Base-by-base conservation (phyloP, 2,329 filamentous ascomycete species). In the Clonostachys sp. region DNA sequence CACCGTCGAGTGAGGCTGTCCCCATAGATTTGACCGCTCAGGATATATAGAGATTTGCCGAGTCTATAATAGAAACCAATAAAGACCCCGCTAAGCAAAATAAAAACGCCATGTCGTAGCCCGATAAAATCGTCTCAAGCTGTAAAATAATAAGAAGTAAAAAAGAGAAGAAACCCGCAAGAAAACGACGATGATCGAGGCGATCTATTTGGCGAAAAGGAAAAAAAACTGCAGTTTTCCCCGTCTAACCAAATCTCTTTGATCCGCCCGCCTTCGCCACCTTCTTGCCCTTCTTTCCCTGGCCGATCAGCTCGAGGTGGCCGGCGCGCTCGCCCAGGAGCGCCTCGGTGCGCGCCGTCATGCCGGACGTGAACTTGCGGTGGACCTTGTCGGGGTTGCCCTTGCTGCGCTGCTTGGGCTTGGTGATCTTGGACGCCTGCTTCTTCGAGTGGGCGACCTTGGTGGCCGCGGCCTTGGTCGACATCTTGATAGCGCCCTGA, bases 291-390 rank as follows among this genome's bases (percentile, higher is more conserved):
- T 75, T 80, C 62, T 78, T 77, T 10, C 74, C 73, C 63, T 77
- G 73, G 34, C 77, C 79, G 51, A 83, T 79, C 52, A 83, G 59
- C 67, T 83, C 80, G 20, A 83, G 62, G 50, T 83, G 80, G 0
- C 80, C 78, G 6, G 77, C 80, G 9, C 79, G 67, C 67, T 82
- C 77, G 50, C 78, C 78, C 39, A 83, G 70, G 58, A 83, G 66
- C 51, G 71, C 68, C 68, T 83, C 80, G 34, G 80, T 83, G 66
- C 72, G 70, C 49, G 67, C 68, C 41, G 69, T 71, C 58, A 83
- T 68, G 42, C 78, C 78, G 5, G 75, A 71, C 12, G 76, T 72
- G 59, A 76, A 77, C 62, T 80, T 80, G 57, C 72, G 73, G 65
- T 74, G 72, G 54, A 73, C 56, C 67, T 77, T 79, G 65, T 80